Evolutionary conservation across 495 filamentous ascomycete genomes (phyloP).

Genomic region (Astrothelium subdiscretum): DNA sequence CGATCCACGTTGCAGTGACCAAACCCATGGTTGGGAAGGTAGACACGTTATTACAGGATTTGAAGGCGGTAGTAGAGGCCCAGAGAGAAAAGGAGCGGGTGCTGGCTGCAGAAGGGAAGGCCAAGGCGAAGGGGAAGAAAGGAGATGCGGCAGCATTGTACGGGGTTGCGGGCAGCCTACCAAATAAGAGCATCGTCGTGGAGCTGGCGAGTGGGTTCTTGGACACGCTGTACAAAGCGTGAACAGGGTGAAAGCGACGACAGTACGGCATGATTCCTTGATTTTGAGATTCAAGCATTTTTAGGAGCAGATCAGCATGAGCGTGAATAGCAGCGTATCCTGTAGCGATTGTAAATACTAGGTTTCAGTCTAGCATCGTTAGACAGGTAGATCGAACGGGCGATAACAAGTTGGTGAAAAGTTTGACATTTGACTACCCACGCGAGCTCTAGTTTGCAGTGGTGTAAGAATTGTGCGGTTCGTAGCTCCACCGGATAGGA

Average conservation of each 20-base stretch:
- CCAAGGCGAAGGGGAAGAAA: slow-evolving; percentile 47
- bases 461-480: no score
- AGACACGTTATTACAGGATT: slow-evolving; percentile 65
- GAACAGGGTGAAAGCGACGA: slow-evolving; percentile 11
- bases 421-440: neutral
- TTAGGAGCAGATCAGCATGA: neutral
- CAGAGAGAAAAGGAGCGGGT: slow-evolving; percentile 57
- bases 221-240: slow-evolving; percentile 92
- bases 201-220: slow-evolving; percentile 85
- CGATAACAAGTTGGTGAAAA: neutral
- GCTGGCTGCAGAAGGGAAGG: slow-evolving; percentile 60
- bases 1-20: slow-evolving; percentile 96
- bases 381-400: neutral
- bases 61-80: slow-evolving; percentile 64
- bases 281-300: neutral
- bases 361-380: neutral
- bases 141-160: slow-evolving; percentile 84
- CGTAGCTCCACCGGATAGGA: no score
- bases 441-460: no score
- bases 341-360: neutral
- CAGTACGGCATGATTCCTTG: neutral
- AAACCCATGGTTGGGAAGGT: slow-evolving; percentile 69
- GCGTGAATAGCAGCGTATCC: neutral
- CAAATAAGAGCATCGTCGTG: slow-evolving; percentile 88
- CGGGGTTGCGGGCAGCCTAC: slow-evolving; percentile 87